Conservation (phyloP, 2,329 filamentous ascomycete species). For the Spiromastix sp. region DNA sequence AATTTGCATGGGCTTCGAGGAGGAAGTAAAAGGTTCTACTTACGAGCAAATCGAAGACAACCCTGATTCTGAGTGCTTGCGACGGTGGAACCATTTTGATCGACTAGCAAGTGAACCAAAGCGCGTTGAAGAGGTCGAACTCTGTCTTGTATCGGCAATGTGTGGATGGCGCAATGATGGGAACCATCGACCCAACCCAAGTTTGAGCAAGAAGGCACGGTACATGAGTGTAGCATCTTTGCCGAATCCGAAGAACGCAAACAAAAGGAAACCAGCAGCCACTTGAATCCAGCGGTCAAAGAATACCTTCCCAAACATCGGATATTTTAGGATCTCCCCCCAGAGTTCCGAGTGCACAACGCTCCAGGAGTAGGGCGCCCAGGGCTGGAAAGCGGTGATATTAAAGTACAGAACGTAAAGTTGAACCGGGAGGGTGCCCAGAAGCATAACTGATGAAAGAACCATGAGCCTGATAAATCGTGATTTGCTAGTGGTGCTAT, state of each 20-base stretch:
- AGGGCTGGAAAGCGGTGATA: conserved; percentile 22
- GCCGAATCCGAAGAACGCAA: conserved; percentile 56
- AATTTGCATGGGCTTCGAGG: background rate
- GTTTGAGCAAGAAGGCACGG: conserved; percentile 30
- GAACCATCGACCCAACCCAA: conserved; percentile 31
- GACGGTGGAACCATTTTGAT: conserved; percentile 19
- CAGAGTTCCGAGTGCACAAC: conserved; percentile 42
- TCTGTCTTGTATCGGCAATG: conserved; percentile 9
- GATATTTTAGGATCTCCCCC: conserved; percentile 38
- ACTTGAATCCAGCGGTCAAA: conserved; percentile 52
- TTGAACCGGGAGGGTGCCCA: conserved; percentile 44
- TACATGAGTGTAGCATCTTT: conserved; percentile 50
- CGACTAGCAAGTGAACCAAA: conserved; percentile 19
- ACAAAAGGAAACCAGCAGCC: conserved; percentile 43
- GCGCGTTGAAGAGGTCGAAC: conserved; percentile 7
- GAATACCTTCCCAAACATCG: conserved; percentile 33
- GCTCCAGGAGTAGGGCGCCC: conserved; percentile 43
- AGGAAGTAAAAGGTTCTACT: too few species aligned
- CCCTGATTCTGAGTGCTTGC: too few species aligned
- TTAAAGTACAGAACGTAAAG: conserved; percentile 41
- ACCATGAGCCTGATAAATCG: conserved; percentile 48
- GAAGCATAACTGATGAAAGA: conserved; percentile 44
- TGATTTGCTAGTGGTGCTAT: conserved; percentile 44
- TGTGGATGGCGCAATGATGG: conserved; percentile 14
- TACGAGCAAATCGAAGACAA: too few species aligned